Percentiles rank a stretch among this genome's conserved stretches.
These are phyloP conservation scores for Fusarium clavum DNA, from an alignment of 2,329 filamentous ascomycete species.

Conservation along the genomic window DNA sequence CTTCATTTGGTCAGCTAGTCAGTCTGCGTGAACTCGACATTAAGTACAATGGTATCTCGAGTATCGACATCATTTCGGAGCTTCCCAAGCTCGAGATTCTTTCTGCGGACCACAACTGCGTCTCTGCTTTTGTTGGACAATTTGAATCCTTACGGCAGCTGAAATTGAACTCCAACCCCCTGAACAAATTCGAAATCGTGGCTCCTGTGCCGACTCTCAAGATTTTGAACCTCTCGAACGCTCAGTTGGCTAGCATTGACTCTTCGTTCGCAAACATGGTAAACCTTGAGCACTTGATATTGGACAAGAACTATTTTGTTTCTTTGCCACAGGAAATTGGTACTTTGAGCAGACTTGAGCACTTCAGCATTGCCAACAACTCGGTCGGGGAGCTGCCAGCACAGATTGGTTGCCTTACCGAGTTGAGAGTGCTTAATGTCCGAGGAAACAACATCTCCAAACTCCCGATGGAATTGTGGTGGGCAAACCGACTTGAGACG, in stretches of 20 bases:
- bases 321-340: conserved; percentile 89
- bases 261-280: conserved; percentile 88
- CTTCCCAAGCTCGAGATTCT: conserved; percentile 89
- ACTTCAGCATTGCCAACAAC: conserved; percentile 95
- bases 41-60: conserved; percentile 90
- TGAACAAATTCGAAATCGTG: conserved; percentile 91
- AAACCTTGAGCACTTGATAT: conserved; percentile 85
- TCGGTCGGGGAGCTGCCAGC: conserved; percentile 84
- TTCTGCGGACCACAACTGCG: conserved; percentile 90
- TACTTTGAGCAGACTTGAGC: conserved; percentile 82
- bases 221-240: conserved; percentile 88
- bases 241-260: conserved; percentile 90
- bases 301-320: conserved; percentile 97
- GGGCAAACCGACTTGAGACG: conserved; percentile 87
- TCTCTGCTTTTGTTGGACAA: conserved; percentile 89
- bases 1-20: conserved; percentile 76
- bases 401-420: conserved; percentile 87
- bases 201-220: conserved; percentile 83
- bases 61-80: conserved; percentile 86
- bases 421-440: conserved; percentile 87
- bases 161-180: conserved; percentile 92
- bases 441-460: conserved; percentile 93
- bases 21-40: conserved; percentile 92
- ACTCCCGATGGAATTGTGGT: conserved; percentile 95
- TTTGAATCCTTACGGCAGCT: conserved; percentile 87